Evolutionary conservation across 192 early-diverging fungal species (phyloP).

Genomic region (Podila clonocystis): DNA sequence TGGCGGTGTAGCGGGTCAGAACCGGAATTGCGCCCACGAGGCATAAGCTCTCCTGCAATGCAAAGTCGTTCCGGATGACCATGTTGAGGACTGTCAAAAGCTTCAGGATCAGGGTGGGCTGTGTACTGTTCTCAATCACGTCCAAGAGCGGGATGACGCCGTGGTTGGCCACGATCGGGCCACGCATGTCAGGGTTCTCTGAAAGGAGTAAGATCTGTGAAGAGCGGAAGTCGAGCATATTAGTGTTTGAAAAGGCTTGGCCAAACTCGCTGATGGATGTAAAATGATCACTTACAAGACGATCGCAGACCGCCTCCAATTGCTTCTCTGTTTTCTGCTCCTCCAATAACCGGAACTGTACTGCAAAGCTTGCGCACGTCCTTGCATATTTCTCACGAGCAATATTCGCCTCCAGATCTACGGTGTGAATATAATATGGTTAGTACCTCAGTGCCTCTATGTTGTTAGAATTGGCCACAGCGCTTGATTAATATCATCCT

Average conservation of each 20-base stretch:
- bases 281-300: conserved; percentile 10
- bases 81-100: conserved; percentile 54
- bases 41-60: conserved; percentile 61
- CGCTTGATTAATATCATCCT: too few species aligned
- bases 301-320: conserved; percentile 37
- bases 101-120: conserved; percentile 31
- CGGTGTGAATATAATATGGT: neutral
- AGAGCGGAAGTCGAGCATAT: neutral
- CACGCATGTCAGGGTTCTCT: conserved; percentile 55
- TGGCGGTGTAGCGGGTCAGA: conserved; percentile 57
- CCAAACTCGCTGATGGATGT: neutral
- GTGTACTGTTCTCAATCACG: conserved; percentile 51
- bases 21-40: conserved; percentile 65
- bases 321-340: conserved; percentile 23
- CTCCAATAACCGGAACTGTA: conserved; percentile 47
- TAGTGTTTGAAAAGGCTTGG: neutral
- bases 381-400: conserved; percentile 55
- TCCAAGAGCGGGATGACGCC: conserved; percentile 59
- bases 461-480: neutral
- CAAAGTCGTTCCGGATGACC: conserved; percentile 48
- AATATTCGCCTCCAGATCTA: conserved; percentile 59
- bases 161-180: conserved; percentile 56
- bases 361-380: conserved; percentile 35
- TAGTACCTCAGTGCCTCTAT: neutral
- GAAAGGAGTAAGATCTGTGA: conserved; percentile 34